Evolutionary conservation across 208 protist genomes (phyloP).

Genomic region (Acanthamoeba rhysodes): DNA sequence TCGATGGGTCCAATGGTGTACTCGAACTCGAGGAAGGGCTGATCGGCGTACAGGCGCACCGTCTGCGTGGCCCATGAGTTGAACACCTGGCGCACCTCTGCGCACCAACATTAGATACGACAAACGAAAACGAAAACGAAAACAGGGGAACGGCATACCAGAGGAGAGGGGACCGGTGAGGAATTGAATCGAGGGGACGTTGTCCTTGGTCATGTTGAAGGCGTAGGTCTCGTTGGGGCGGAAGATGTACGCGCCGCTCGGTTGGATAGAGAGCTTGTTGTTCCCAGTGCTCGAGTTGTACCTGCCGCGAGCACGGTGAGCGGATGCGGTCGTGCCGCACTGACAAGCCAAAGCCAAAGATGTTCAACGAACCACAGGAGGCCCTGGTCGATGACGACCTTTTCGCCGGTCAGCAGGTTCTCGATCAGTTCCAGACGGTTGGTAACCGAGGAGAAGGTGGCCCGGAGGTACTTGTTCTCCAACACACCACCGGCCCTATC

Average conservation of each 20-base stretch:
- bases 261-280: neutral
- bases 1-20: conserved; percentile 60
- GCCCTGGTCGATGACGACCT: conserved; percentile 43
- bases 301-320: neutral
- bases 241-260: conserved; percentile 68
- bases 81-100: conserved; percentile 20
- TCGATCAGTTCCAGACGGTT: neutral
- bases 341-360: neutral
- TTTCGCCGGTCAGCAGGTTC: conserved; percentile 1
- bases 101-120: neutral
- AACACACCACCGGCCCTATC: neutral
- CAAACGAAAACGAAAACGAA: no score
- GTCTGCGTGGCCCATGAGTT: conserved; percentile 61
- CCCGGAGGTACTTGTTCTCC: conserved; percentile 14
- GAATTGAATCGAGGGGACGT: conserved; percentile 3
- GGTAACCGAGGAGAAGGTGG: neutral
- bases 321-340: no score
- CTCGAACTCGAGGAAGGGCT: conserved; percentile 63
- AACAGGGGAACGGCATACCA: neutral
- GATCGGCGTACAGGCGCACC: conserved; percentile 9
- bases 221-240: conserved; percentile 56
- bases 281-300: conserved; percentile 66
- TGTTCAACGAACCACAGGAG: conserved; percentile 29
- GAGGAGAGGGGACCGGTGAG: neutral
- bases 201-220: conserved; percentile 28